phyloP scores from a whole-genome alignment of 495 filamentous ascomycete species.

The Cercophora scortea region DNA sequence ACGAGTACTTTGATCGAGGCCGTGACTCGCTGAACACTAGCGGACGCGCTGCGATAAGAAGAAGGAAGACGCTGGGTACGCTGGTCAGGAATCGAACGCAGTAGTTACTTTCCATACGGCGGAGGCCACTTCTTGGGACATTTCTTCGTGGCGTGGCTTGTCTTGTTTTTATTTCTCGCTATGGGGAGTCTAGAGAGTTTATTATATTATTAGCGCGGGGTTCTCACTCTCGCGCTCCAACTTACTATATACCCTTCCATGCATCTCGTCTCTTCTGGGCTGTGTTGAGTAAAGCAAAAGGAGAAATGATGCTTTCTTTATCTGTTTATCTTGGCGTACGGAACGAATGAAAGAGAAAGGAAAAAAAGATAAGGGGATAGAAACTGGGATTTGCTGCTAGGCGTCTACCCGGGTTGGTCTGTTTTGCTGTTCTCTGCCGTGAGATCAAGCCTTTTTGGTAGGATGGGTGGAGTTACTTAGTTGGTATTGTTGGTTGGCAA shows the following conservation, averaged over 20 bases:
- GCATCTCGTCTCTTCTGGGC: no score
- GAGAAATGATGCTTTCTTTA: no score
- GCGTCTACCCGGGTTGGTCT: neutral
- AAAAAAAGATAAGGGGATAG: neutral
- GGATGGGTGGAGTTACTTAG: no score
- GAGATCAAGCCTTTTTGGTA: no score
- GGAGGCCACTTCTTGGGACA: no score
- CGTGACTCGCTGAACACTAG: conserved; percentile 8
- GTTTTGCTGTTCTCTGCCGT: neutral
- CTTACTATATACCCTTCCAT: no score
- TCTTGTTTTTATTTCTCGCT: no score
- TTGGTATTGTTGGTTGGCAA: no score
- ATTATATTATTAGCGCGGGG: neutral
- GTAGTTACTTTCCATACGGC: no score
- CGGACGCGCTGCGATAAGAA: conserved; percentile 8
- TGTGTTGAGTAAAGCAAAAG: no score
- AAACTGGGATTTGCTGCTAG: neutral
- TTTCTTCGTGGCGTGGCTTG: no score
- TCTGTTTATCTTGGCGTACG: neutral
- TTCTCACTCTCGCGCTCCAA: neutral
- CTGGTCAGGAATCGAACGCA: neutral
- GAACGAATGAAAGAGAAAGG: neutral
- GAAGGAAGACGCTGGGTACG: conserved; percentile 13
- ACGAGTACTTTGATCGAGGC: conserved; percentile 48
- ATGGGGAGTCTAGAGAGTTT: neutral